Evolutionary conservation across 331 rosid species (phyloP), one percentile per base, ranked within the genome.

Genomic region (Arachis monticola): DNA sequence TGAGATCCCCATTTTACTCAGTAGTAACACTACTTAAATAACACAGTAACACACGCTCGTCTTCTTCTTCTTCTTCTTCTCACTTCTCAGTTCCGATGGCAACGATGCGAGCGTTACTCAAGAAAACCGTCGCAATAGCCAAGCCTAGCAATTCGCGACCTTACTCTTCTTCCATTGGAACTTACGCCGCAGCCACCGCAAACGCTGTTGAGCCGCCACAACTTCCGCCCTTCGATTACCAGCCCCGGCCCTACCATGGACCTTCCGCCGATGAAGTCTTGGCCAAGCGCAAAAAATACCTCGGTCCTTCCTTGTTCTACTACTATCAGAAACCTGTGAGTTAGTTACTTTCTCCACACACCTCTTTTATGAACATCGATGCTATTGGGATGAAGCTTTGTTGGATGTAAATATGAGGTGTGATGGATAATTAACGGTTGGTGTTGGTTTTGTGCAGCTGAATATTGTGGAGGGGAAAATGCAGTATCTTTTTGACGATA

Each of bases 401-500:
- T 22, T 22, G 27, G 27, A 22, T 22, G 27, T 22, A 22, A 22
- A 22, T 22, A 22, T 22, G 27, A 22, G 27, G 27, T 22, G 27
- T 22, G 27, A 22, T 22, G 27, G 27, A 22, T 22, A 22, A 22
- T 35, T 35, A 35, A 35, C 40, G 40, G 2, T 35, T 32, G 4
- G 38, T 32, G 38, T 32, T 32, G 60, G 77, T 52, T 73, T 67
- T 11, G 52, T 32, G 9, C 80, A 91, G 96, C 84, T 89, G 65
- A 87, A 89, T 74, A 89, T 91, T 73, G 97, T 91, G 38, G 97
- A 89, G 74, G 96, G 95, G 50, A 91, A 86, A 77, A 91, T 91
- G 97, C 96, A 89, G 57, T 87, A 91, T 79, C 79, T 91, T 62
- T 91, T 79, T 69, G 97, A 91, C 70, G 93, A 91, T 73, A 85